These are phyloP conservation scores for Calocybe gambosa DNA, from an alignment of 1,284 basidiomycete species.

Conservation along the genomic window DNA sequence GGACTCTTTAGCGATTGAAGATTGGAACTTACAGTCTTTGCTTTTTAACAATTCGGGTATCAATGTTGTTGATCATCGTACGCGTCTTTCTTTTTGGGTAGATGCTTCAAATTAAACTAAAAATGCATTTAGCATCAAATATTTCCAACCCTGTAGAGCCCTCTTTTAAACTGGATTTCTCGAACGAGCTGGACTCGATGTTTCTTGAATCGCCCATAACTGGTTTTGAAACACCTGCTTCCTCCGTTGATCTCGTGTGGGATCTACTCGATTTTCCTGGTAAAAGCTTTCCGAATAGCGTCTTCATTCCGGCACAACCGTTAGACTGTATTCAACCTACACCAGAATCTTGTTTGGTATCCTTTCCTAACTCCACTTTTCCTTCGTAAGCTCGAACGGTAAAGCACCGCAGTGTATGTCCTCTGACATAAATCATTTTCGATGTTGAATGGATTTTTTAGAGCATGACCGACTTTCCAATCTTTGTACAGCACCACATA, in stretches of 20 bases:
- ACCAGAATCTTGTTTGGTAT: neutral
- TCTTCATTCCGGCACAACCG: neutral
- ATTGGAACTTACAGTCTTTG: neutral
- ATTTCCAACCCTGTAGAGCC: neutral
- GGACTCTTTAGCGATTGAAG: neutral
- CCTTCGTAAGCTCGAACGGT: slow-evolving; percentile 1
- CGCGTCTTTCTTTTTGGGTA: neutral
- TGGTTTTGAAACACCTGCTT: neutral
- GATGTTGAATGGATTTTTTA: neutral
- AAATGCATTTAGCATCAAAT: neutral
- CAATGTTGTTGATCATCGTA: neutral
- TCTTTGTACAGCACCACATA: neutral
- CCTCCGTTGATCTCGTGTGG: neutral
- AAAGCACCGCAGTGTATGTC: slow-evolving; percentile 2
- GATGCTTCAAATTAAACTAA: neutral
- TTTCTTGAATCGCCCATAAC: neutral
- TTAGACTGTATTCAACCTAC: neutral
- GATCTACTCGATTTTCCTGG: neutral
- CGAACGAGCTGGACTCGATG: neutral
- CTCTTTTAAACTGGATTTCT: neutral
- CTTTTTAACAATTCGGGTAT: neutral
- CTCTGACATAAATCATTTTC: slow-evolving; percentile 1
- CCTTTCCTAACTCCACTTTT: neutral
- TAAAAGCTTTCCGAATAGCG: neutral
- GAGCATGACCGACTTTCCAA: neutral